Percentiles rank a stretch among this genome's conserved stretches.
Evolutionary conservation across 2,329 filamentous ascomycete genomes (phyloP).

Genomic region (Arthrobotrys sphaeroides): DNA sequence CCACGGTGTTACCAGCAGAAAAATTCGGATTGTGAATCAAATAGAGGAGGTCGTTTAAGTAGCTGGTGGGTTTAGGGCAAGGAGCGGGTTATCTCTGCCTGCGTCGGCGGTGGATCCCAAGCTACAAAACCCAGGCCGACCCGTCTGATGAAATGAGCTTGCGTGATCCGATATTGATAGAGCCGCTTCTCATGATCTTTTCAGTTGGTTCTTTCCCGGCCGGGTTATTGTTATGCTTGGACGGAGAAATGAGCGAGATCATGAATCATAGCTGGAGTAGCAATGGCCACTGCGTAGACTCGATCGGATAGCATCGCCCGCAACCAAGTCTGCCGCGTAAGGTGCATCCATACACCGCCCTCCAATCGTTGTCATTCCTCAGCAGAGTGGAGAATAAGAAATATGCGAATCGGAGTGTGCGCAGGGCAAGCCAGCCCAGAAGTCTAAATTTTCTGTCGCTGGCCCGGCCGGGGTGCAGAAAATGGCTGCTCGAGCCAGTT

Average conservation of each 20-base stretch:
- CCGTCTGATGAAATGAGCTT: constrained; percentile 5
- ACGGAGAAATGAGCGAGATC: not conserved
- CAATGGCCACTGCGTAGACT: constrained; percentile 23
- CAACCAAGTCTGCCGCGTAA: constrained; percentile 28
- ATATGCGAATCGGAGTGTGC: not conserved
- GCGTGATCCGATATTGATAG: not conserved
- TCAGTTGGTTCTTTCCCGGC: not conserved
- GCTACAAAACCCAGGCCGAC: constrained; percentile 40
- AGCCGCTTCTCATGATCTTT: not conserved
- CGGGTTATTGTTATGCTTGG: not conserved
- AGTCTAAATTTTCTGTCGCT: constrained; percentile 33
- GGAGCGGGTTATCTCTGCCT: constrained; percentile 16
- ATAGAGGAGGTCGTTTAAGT: constrained; percentile 26
- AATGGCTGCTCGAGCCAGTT: constrained; percentile 26
- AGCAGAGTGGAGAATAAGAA: constrained; percentile 30
- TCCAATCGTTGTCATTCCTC: constrained; percentile 25
- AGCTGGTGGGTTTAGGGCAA: constrained; percentile 49
- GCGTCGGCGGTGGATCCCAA: constrained; percentile 16
- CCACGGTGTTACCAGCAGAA: constrained; percentile 23
- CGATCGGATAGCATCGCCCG: constrained; percentile 29
- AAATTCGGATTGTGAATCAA: constrained; percentile 43
- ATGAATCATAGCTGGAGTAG: constrained; percentile 29
- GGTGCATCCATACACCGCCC: constrained; percentile 46
- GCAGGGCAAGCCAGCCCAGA: constrained; percentile 14
- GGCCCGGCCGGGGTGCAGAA: constrained; percentile 30